Evolutionary conservation across 306 rosid species (phyloP).

Genomic region (Albizia julibrissin): DNA sequence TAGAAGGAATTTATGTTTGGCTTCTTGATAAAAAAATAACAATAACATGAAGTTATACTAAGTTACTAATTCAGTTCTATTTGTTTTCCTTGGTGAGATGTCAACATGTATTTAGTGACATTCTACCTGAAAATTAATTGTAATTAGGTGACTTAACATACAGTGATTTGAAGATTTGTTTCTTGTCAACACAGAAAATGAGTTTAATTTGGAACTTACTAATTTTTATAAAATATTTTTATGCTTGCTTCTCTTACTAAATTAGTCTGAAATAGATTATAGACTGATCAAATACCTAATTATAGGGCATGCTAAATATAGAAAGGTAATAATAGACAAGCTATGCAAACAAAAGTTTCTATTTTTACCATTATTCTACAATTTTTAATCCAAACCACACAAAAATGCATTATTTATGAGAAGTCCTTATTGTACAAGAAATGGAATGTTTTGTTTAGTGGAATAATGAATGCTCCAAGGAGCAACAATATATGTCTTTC

Average conservation of each 20-base stretch:
- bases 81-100: constrained; percentile 49
- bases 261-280: background rate
- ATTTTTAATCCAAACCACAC: background rate
- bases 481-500: background rate
- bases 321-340: background rate
- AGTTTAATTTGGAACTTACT: constrained; percentile 21
- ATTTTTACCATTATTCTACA: background rate
- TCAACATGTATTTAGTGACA: constrained; percentile 54
- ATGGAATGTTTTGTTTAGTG: constrained; percentile 5
- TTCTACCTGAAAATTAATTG: constrained; percentile 42
- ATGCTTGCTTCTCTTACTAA: constrained; percentile 20
- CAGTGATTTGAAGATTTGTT: background rate
- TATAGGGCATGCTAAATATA: background rate
- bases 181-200: constrained; percentile 11
- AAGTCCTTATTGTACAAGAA: background rate
- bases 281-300: background rate
- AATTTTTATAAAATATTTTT: background rate
- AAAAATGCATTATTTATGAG: background rate
- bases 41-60: background rate
- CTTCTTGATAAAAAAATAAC: background rate
- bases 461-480: constrained; percentile 3
- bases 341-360: background rate
- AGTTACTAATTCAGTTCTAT: background rate
- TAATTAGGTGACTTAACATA: constrained; percentile 32
- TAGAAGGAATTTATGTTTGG: constrained; percentile 22